Conservation (phyloP, 257 asterid genomes). For the Lithospermum erythrorhizon region DNA sequence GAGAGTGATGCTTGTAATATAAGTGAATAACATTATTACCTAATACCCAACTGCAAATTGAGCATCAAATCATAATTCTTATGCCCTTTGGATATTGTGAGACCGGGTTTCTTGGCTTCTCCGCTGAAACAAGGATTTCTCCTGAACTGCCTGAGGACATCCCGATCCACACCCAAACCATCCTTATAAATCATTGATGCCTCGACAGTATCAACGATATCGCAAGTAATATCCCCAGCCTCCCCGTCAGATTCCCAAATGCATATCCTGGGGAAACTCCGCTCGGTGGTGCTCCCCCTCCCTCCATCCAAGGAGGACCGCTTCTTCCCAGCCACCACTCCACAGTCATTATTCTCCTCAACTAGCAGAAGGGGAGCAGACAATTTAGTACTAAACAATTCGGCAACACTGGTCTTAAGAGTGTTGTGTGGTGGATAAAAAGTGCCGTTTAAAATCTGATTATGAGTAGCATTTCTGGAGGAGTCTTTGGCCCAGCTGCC, state of each 20-base stretch:
- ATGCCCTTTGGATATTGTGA: constrained; percentile 80
- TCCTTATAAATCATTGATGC: constrained; percentile 65
- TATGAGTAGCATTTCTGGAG: constrained; percentile 14
- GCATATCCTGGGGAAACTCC: constrained; percentile 71
- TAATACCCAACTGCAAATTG: constrained; percentile 90
- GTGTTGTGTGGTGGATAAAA: constrained; percentile 51
- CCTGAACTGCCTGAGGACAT: constrained; percentile 58
- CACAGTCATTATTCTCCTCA: constrained; percentile 30
- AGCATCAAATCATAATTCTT: constrained; percentile 93
- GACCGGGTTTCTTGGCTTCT: constrained; percentile 87
- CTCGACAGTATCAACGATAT: constrained; percentile 74
- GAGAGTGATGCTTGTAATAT: neutral
- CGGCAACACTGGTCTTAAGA: constrained; percentile 21
- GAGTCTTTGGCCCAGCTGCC: constrained; percentile 58
- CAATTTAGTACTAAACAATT: constrained; percentile 26
- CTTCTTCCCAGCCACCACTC: constrained; percentile 39
- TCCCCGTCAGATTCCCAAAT: constrained; percentile 98
- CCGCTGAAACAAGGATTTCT: constrained; percentile 52
- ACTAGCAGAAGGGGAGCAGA: constrained; percentile 44
- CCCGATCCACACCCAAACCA: constrained; percentile 38
- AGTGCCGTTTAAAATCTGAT: constrained; percentile 56
- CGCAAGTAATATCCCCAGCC: constrained; percentile 96
- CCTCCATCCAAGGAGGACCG: constrained; percentile 55
- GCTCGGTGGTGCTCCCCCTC: constrained; percentile 33
- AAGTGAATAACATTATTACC: constrained; percentile 27